Evolutionary conservation across 129 eudicot species (phyloP).

Genomic region (Arctium lappa): DNA sequence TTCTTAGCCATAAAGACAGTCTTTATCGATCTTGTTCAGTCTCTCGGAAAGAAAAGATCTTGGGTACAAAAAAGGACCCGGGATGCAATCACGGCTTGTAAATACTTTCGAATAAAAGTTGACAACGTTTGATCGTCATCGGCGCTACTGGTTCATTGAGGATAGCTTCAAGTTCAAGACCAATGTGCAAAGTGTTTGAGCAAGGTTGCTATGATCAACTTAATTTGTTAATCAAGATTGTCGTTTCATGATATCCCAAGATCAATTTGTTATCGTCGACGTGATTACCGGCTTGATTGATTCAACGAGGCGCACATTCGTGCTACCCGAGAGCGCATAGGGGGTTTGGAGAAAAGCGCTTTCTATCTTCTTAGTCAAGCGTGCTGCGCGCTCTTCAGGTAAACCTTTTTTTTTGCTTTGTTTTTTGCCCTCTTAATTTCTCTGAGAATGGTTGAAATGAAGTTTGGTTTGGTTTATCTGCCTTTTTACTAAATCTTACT

Average conservation of each 20-base stretch:
- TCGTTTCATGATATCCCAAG: background rate
- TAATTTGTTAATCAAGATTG: background rate
- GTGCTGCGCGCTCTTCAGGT: conserved; percentile 4
- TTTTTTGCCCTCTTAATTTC: background rate
- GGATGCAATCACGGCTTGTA: background rate
- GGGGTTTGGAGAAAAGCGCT: too few relatives aligned
- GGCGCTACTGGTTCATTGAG: background rate
- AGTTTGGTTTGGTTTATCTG: background rate
- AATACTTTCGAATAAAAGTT: background rate
- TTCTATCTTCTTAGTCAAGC: too few relatives aligned
- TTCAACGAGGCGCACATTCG: background rate
- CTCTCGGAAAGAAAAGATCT: conserved; percentile 3
- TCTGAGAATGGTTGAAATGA: background rate
- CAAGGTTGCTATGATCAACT: background rate
- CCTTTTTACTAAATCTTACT: background rate
- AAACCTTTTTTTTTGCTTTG: background rate
- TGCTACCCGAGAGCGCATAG: too few relatives aligned
- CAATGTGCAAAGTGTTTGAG: background rate
- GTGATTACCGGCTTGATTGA: background rate
- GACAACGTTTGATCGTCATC: background rate
- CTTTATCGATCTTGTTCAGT: background rate
- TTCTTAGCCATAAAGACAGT: background rate
- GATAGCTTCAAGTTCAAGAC: background rate
- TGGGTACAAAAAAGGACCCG: background rate
- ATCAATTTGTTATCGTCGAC: background rate